These are phyloP conservation scores for Ceriops zippeliana DNA, from an alignment of 345 rosid species.

Conservation along the genomic window DNA sequence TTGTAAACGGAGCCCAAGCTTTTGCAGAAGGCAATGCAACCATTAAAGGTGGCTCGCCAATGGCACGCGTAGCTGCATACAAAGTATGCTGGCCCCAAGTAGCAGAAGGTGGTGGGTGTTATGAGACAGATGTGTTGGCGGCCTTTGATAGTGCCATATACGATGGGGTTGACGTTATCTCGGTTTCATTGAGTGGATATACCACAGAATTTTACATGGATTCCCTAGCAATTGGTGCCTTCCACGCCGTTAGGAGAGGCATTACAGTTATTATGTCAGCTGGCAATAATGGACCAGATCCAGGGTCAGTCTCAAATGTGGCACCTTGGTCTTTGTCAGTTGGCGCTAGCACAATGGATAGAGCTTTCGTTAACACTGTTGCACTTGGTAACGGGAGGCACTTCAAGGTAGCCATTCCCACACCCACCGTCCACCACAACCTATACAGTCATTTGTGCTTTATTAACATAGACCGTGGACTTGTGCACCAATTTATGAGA, in stretches of 20 bases:
- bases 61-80: constrained; percentile 58
- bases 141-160: constrained; percentile 53
- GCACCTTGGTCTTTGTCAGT: constrained; percentile 15
- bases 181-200: constrained; percentile 39
- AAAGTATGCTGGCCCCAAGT: constrained; percentile 52
- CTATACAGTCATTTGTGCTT: neutral
- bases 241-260: neutral
- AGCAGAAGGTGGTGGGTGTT: constrained; percentile 26
- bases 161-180: constrained; percentile 55
- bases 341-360: constrained; percentile 9
- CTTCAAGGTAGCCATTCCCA: constrained; percentile 14
- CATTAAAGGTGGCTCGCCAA: constrained; percentile 68
- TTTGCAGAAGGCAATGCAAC: constrained; percentile 51
- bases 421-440: no score
- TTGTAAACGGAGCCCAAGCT: constrained; percentile 41
- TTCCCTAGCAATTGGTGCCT: neutral
- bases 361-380: neutral
- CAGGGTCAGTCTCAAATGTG: neutral
- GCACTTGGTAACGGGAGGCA: constrained; percentile 4
- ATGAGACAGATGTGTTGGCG: constrained; percentile 54
- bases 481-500: neutral
- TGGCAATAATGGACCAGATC: constrained; percentile 1
- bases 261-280: neutral
- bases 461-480: neutral
- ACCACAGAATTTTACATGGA: neutral